phyloP scores from a whole-genome alignment of 169 alveolate species.

The Toxoplasma gondii region DNA sequence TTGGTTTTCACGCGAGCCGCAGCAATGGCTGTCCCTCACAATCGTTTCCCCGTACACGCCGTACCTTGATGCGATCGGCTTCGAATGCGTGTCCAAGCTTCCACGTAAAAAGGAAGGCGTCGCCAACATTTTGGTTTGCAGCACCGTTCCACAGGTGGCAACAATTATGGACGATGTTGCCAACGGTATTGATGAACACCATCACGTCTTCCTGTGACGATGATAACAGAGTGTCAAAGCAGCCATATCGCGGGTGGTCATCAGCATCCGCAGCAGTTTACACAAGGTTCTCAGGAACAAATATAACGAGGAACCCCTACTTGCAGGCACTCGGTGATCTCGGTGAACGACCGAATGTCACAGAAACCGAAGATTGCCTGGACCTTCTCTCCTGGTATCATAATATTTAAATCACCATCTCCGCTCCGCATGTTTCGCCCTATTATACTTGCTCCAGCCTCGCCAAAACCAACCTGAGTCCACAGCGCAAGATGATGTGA shows the following conservation, averaged over 20 bases:
- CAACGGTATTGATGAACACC: conserved; percentile 91
- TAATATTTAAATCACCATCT: conserved; percentile 85
- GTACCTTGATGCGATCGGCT: conserved; percentile 20
- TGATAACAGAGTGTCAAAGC: neutral
- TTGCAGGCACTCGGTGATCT: conserved; percentile 89
- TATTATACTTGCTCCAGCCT: conserved; percentile 94
- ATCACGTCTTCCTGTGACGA: conserved; percentile 81
- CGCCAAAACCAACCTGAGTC: conserved; percentile 92
- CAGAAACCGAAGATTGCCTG: conserved; percentile 93
- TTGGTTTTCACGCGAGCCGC: too few relatives aligned
- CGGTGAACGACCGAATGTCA: conserved; percentile 92
- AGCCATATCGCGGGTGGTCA: neutral
- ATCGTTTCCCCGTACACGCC: too few relatives aligned
- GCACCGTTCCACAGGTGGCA: conserved; percentile 92
- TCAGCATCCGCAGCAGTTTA: too few relatives aligned
- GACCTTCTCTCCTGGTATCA: conserved; percentile 90
- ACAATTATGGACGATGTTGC: conserved; percentile 92
- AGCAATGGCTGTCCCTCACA: too few relatives aligned
- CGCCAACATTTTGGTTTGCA: conserved; percentile 96
- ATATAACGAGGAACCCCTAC: neutral
- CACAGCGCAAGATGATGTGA: neutral
- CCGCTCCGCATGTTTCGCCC: conserved; percentile 85
- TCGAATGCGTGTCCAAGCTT: conserved; percentile 67
- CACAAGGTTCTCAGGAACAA: too few relatives aligned
- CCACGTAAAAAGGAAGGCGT: conserved; percentile 96